Evolutionary conservation across 2,329 filamentous ascomycete genomes (phyloP).

Genomic region (Hymenoscyphus scutula): DNA sequence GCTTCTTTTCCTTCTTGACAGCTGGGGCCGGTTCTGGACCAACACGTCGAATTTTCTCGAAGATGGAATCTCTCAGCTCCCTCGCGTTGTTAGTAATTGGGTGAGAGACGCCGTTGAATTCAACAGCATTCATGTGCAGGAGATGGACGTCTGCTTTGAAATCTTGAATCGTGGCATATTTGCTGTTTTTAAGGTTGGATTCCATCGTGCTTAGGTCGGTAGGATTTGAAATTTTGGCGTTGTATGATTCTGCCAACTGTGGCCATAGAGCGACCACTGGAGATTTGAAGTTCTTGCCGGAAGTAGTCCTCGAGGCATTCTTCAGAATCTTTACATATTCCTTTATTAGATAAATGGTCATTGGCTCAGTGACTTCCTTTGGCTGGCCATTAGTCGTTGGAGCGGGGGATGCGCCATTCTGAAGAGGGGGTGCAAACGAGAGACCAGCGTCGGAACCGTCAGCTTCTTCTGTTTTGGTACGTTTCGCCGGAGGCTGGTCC

Average conservation of each 20-base stretch:
- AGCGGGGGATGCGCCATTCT: slow-evolving; percentile 26
- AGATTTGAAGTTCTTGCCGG: slow-evolving; percentile 70
- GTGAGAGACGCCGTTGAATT: slow-evolving; percentile 81
- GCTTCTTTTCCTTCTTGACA: slow-evolving; percentile 60
- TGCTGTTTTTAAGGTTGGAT: slow-evolving; percentile 64
- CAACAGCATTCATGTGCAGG: slow-evolving; percentile 74
- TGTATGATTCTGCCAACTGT: slow-evolving; percentile 70
- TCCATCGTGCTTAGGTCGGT: slow-evolving; percentile 87
- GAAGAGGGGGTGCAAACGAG: slow-evolving; percentile 18
- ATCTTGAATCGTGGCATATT: slow-evolving; percentile 68
- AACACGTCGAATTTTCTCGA: slow-evolving; percentile 48
- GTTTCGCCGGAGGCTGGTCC: slow-evolving; percentile 71
- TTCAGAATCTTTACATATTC: slow-evolving; percentile 65
- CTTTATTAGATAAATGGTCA: slow-evolving; percentile 59
- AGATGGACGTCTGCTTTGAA: slow-evolving; percentile 73
- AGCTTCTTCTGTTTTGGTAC: slow-evolving; percentile 67
- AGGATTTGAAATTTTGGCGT: slow-evolving; percentile 67
- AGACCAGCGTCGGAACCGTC: slow-evolving; percentile 16
- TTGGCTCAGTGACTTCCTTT: slow-evolving; percentile 27
- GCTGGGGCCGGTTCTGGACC: slow-evolving; percentile 53
- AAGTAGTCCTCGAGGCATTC: slow-evolving; percentile 82
- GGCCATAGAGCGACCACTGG: slow-evolving; percentile 78
- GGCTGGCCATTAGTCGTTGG: slow-evolving; percentile 6
- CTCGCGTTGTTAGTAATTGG: slow-evolving; percentile 60
- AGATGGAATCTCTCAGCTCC: slow-evolving; percentile 57